Percentiles rank a stretch among this genome's conserved stretches.
phyloP scores from a whole-genome alignment of 345 rosid species.

The Noccaea caerulescens region DNA sequence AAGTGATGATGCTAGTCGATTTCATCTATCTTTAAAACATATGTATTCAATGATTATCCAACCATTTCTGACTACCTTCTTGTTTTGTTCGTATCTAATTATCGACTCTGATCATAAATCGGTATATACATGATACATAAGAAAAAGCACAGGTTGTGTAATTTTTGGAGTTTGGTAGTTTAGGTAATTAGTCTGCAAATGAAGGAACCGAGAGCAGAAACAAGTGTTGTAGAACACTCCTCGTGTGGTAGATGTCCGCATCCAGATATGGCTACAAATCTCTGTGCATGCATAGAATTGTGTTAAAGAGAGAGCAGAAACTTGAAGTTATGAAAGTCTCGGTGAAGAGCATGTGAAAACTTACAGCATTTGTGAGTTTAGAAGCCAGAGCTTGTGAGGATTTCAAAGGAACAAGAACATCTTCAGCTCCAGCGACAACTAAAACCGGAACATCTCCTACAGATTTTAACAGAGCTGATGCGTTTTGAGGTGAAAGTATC shows the following conservation, averaged over 20 bases:
- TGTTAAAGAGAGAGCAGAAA: not conserved
- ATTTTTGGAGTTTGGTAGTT: constrained; percentile 38
- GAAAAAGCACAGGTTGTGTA: constrained; percentile 6
- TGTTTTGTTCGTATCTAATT: constrained; percentile 25
- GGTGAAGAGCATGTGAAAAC: constrained; percentile 37
- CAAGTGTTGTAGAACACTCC: constrained; percentile 81
- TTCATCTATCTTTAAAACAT: constrained; percentile 23
- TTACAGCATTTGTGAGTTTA: constrained; percentile 81
- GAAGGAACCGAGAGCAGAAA: constrained; percentile 76
- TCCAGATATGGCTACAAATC: constrained; percentile 79
- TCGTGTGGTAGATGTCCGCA: constrained; percentile 96
- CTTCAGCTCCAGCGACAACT: constrained; percentile 79
- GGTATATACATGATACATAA: constrained; percentile 1
- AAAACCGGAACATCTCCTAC: constrained; percentile 69
- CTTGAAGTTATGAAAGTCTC: not conserved
- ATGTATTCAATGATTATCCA: constrained; percentile 36
- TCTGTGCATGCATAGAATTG: constrained; percentile 51
- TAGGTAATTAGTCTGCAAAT: constrained; percentile 57
- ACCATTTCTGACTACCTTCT: constrained; percentile 31
- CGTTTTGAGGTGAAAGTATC: constrained; percentile 60
- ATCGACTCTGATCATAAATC: not conserved
- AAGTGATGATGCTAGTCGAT: not conserved
- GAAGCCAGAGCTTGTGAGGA: constrained; percentile 76
- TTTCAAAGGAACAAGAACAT: constrained; percentile 73
- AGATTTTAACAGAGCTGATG: constrained; percentile 60